Evolutionary conservation across 257 asterid genomes (phyloP).

Genomic region (Gentiana straminea): DNA sequence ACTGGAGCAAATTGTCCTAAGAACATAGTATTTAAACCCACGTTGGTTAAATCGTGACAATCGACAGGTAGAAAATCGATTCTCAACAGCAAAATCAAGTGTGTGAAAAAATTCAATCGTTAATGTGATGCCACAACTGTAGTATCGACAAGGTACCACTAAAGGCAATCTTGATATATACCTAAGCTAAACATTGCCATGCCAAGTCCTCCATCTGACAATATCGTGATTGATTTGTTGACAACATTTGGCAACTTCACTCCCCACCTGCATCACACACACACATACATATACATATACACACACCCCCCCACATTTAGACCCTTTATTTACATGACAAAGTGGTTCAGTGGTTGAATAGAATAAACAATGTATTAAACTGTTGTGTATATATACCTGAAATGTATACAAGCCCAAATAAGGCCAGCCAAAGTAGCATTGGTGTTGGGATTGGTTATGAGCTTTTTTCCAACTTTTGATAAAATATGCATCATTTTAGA

Average conservation of each 20-base stretch:
- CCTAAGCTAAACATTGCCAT: slow-evolving; percentile 99
- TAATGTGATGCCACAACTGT: no score
- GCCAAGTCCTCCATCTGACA: slow-evolving; percentile 91
- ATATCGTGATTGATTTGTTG: slow-evolving; percentile 43
- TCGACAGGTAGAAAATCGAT: no score
- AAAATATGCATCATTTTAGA: slow-evolving; percentile 27
- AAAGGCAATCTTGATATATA: slow-evolving; percentile 11
- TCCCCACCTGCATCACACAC: slow-evolving; percentile 43
- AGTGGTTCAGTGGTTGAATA: neutral
- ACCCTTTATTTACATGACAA: slow-evolving; percentile 2
- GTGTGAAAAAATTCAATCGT: no score
- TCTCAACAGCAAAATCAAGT: no score
- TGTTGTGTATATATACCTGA: slow-evolving; percentile 38
- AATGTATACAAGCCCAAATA: slow-evolving; percentile 70
- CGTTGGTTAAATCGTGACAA: no score
- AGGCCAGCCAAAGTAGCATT: slow-evolving; percentile 65
- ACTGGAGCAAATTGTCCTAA: no score
- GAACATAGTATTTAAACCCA: no score
- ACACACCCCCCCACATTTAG: slow-evolving; percentile 6
- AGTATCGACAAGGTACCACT: no score
- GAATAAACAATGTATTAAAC: neutral
- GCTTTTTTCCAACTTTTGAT: slow-evolving; percentile 48
- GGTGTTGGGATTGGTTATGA: slow-evolving; percentile 69
- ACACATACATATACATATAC: no score
- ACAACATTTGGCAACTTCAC: slow-evolving; percentile 51